Evolutionary conservation across 257 asterid species (phyloP).

Genomic region (Craterostigma plantagineum): DNA sequence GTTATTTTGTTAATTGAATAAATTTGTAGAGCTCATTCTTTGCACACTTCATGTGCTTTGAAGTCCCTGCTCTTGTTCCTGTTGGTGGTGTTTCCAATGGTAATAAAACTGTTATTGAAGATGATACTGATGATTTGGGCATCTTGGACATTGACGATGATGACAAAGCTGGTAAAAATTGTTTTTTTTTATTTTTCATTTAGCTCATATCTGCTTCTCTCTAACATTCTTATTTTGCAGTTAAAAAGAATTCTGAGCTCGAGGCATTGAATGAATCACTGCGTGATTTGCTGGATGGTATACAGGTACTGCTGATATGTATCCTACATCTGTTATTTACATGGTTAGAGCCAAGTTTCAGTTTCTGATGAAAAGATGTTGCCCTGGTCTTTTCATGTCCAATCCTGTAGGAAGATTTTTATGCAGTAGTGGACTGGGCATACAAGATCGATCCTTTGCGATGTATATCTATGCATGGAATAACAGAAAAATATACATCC

Average conservation of each 20-base stretch:
- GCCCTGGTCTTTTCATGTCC: slow-evolving; percentile 5
- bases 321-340: slow-evolving; percentile 9
- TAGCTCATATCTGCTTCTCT: slow-evolving; percentile 2
- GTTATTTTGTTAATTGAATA: not conserved
- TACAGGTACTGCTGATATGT: slow-evolving; percentile 41
- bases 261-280: slow-evolving; percentile 83
- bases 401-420: slow-evolving; percentile 75
- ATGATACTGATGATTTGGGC: slow-evolving; percentile 78
- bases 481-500: slow-evolving; percentile 89
- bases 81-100: slow-evolving; percentile 64
- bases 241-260: slow-evolving; percentile 53
- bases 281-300: slow-evolving; percentile 89
- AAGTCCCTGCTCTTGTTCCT: slow-evolving; percentile 90
- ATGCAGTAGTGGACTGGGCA: slow-evolving; percentile 99
- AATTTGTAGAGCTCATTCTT: slow-evolving; percentile 81
- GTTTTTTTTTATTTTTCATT: slow-evolving; percentile 10
- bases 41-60: slow-evolving; percentile 99
- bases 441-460: slow-evolving; percentile 91
- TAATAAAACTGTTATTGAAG: slow-evolving; percentile 38
- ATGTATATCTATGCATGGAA: slow-evolving; percentile 99
- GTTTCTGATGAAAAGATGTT: slow-evolving; percentile 1
- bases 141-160: slow-evolving; percentile 83
- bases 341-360: slow-evolving; percentile 9
- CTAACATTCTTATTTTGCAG: slow-evolving; percentile 23
- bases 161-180: slow-evolving; percentile 42